Base-by-base conservation (phyloP, 2,329 filamentous ascomycete genomes). In the Emergomyces orientalis region DNA sequence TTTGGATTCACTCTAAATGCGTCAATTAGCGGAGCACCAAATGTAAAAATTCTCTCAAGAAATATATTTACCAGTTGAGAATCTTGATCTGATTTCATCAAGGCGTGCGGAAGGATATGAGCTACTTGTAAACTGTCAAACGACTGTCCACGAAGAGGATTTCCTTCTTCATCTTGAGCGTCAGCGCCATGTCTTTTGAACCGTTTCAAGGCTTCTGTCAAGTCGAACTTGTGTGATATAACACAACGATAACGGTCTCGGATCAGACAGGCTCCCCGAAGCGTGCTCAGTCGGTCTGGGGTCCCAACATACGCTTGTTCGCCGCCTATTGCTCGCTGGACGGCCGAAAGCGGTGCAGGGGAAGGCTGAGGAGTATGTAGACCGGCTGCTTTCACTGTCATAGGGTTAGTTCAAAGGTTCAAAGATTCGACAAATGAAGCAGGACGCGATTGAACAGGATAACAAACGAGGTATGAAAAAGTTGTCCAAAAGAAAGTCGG, bases 1-100 rank as follows among this genome's bases (percentile, higher is more conserved):
- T 65, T 72, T 72, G 14, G 69, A 71, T 22, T 67, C 63, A 56
- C 55, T 59, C 67, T 68, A 59, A 54, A 30, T 30, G 25, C 11
- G 8, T 32, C 27, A 22, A 62, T 30, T 54, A 30, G 59, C 27
- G 32, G 30, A 34, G 30, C n/a, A 49, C n/a, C 9, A 41, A 51
- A 41, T 32, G 17, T 43, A 27, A 58, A 27, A 30, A 30, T 25
- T 27, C 3, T n/a, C 43, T 17, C 19, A 0, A 49, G 39, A 32
- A 61, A 27, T 17, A 34, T 49, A 54, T 63, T 47, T 65, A 66
- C 67, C 62, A 68, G 59, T 58, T 67, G 54, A 17, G 37, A 49
- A 37, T 62, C 59, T 25, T 45, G 57, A 32, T 61, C 32, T 30
- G 45, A 32, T 52, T 61, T 56, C 63, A 62, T 66, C 55, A 68